Conservation (phyloP, 2,329 filamentous ascomycete species). For the Blastomyces parvus region DNA sequence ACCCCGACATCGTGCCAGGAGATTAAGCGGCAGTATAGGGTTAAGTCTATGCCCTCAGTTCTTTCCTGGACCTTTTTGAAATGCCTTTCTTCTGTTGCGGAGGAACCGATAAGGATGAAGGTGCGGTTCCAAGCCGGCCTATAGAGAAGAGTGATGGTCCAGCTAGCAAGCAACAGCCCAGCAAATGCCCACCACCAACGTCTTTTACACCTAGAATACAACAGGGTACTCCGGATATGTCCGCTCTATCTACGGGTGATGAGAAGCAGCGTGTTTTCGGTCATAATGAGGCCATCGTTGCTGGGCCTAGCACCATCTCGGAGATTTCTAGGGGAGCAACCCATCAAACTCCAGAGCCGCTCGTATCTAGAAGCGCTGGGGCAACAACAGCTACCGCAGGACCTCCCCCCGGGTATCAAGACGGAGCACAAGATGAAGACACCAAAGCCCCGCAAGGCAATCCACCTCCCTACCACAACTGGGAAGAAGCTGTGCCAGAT, state of each 20-base stretch:
- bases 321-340: slow-evolving; percentile 7
- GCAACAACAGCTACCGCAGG: slow-evolving; percentile 13
- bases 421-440: background rate
- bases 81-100: slow-evolving; percentile 6
- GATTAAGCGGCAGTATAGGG: too few relatives aligned
- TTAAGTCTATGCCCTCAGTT: background rate
- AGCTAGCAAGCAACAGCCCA: background rate
- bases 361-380: slow-evolving; percentile 10
- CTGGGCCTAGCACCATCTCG: background rate
- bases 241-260: slow-evolving; percentile 9
- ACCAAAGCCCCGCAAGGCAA: slow-evolving; percentile 19
- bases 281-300: background rate
- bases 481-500: slow-evolving; percentile 50
- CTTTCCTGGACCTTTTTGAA: background rate
- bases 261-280: slow-evolving; percentile 15
- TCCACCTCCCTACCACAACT: slow-evolving; percentile 53
- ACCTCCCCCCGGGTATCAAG: slow-evolving; percentile 10
- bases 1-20: background rate
- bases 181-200: background rate
- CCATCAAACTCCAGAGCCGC: slow-evolving; percentile 14
- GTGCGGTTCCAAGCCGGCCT: slow-evolving; percentile 7
- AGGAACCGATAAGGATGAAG: slow-evolving; percentile 2
- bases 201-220: background rate
- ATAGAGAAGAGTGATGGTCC: background rate
- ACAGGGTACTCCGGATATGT: background rate